Percentiles rank a stretch among this genome's conserved stretches.
phyloP scores from a whole-genome alignment of 257 asterid genomes.

The Przewalskia tangutica region DNA sequence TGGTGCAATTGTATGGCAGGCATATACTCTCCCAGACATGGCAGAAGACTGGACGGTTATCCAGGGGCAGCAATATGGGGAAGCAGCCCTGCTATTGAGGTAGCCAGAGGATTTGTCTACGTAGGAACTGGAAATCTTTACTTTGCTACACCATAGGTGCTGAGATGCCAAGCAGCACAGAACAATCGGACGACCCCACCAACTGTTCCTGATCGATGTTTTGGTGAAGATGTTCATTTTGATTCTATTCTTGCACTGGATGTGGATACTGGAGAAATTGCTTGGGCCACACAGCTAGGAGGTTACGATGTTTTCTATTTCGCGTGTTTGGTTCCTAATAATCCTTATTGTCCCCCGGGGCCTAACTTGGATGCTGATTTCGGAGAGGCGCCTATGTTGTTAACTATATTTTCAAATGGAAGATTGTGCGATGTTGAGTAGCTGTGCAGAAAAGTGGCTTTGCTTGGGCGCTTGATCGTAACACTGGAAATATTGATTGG shows the following conservation, averaged over 20 bases:
- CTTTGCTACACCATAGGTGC: conserved; percentile 47
- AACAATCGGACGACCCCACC: conserved; percentile 50
- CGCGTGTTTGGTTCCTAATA: conserved; percentile 49
- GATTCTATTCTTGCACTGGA: conserved; percentile 52
- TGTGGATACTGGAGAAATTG: conserved; percentile 33
- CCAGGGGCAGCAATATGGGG: conserved; percentile 71
- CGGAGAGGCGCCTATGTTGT: conserved; percentile 78
- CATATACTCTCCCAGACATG: conserved; percentile 59
- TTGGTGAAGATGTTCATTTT: conserved; percentile 49
- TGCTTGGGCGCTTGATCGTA: conserved; percentile 66
- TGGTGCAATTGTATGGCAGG: conserved; percentile 61
- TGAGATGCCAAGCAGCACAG: conserved; percentile 38
- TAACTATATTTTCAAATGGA: conserved; percentile 22
- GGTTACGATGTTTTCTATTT: conserved; percentile 62
- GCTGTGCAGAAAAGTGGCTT: conserved; percentile 71
- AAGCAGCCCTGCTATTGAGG: conserved; percentile 71
- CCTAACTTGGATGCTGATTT: conserved; percentile 75
- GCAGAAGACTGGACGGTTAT: conserved; percentile 44
- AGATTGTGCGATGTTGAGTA: conserved; percentile 41
- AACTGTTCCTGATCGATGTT: conserved; percentile 29
- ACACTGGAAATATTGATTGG: conserved; percentile 41
- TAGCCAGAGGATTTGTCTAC: conserved; percentile 25
- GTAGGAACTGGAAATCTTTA: conserved; percentile 64
- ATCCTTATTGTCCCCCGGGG: conserved; percentile 58
- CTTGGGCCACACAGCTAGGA: conserved; percentile 46